A percentile compares a stretch with the other conserved stretches of the same genome.
These are phyloP conservation scores for Tremellales sp. DNA, from an alignment of 1,284 basidiomycete species.

Conservation along the genomic window DNA sequence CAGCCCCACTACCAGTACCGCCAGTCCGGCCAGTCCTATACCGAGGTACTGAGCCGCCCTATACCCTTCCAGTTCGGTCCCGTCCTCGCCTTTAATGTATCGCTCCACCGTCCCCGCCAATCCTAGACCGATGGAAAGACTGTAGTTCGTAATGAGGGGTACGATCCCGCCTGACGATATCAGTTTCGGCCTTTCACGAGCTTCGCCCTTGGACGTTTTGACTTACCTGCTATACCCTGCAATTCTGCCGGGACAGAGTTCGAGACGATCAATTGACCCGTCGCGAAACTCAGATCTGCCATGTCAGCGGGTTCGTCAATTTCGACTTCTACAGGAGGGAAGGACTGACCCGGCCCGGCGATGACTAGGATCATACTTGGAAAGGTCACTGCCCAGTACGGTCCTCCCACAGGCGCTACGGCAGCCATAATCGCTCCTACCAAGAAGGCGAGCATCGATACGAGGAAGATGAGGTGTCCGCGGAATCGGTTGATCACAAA, in stretches of 20 bases:
- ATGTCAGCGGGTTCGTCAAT: background rate
- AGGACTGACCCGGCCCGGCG: slow-evolving; percentile 13
- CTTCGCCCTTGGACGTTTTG: slow-evolving; percentile 7
- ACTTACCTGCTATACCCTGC: slow-evolving; percentile 24
- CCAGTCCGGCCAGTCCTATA: slow-evolving; percentile 10
- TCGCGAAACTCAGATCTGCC: slow-evolving; percentile 20
- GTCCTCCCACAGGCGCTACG: slow-evolving; percentile 11
- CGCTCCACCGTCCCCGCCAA: slow-evolving; percentile 17
- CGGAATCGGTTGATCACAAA: slow-evolving; percentile 20
- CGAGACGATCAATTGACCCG: slow-evolving; percentile 23
- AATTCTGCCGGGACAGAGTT: slow-evolving; percentile 17
- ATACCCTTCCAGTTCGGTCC: slow-evolving; percentile 13
- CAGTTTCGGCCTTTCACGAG: background rate
- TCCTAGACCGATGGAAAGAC: slow-evolving; percentile 19
- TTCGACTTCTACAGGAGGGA: background rate
- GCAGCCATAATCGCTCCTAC: slow-evolving; percentile 21
- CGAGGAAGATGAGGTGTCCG: slow-evolving; percentile 25
- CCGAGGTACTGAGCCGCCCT: slow-evolving; percentile 13
- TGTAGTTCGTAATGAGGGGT: no score
- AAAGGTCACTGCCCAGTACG: slow-evolving; percentile 27
- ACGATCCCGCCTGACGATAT: background rate
- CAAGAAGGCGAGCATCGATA: slow-evolving; percentile 26
- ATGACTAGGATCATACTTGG: slow-evolving; percentile 11
- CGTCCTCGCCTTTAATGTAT: slow-evolving; percentile 6
- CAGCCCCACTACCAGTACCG: slow-evolving; percentile 14